These are phyloP conservation scores for Huntiella omanensis DNA, from an alignment of 2,329 filamentous ascomycete species.

Conservation along the genomic window DNA sequence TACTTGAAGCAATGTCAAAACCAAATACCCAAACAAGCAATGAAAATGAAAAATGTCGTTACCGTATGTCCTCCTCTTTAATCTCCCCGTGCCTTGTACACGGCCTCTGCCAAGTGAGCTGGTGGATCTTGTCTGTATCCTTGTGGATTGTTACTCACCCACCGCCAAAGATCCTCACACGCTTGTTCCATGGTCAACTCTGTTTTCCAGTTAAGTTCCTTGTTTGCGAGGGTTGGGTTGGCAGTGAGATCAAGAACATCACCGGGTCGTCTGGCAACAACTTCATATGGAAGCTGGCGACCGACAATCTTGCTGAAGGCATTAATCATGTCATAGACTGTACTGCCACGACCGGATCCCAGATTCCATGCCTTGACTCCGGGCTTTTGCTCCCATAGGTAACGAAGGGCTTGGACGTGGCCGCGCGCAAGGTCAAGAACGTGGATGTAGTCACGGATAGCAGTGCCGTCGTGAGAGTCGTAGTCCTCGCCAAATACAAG, in stretches of 20 bases:
- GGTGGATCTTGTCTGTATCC: conserved; percentile 90
- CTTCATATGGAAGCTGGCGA: conserved; percentile 68
- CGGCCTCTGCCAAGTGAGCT: conserved; percentile 50
- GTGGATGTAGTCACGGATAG: conserved; percentile 96
- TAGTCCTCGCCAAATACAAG: conserved; percentile 95
- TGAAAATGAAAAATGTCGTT: not conserved
- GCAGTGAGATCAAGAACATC: conserved; percentile 92
- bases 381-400: conserved; percentile 65
- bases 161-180: conserved; percentile 86
- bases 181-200: conserved; percentile 80
- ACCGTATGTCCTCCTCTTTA: conserved; percentile 17
- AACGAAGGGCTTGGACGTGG: conserved; percentile 76
- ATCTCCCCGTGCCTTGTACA: conserved; percentile 25
- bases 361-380: conserved; percentile 94
- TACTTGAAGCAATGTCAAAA: not conserved
- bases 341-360: conserved; percentile 84
- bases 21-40: not conserved
- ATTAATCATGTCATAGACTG: conserved; percentile 93
- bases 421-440: conserved; percentile 76
- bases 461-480: conserved; percentile 71
- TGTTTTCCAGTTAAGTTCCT: conserved; percentile 84
- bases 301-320: conserved; percentile 81
- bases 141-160: conserved; percentile 92
- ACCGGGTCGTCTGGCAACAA: conserved; percentile 62
- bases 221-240: conserved; percentile 70